phyloP scores from a whole-genome alignment of 495 filamentous ascomycete species.

The Daldinia decipiens region DNA sequence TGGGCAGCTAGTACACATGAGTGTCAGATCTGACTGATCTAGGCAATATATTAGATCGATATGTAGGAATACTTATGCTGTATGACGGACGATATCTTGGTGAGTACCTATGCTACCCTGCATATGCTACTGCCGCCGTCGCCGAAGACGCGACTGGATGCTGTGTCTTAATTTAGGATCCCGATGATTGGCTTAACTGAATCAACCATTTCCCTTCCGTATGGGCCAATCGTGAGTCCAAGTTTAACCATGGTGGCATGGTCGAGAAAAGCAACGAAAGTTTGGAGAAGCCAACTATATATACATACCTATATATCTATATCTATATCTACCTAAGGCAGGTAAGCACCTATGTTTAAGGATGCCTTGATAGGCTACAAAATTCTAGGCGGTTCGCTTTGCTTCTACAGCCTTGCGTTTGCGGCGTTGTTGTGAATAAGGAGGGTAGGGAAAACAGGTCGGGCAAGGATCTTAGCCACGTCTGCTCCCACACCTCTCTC shows the following conservation, averaged over 20 bases:
- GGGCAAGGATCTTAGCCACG: constrained; percentile 28
- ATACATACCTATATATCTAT: not conserved
- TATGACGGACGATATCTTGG: constrained; percentile 30
- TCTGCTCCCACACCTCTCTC: constrained; percentile 31
- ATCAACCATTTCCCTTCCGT: constrained; percentile 13
- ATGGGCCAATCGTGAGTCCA: not conserved
- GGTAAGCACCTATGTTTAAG: not conserved
- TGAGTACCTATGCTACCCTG: constrained; percentile 10
- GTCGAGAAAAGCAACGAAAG: not conserved
- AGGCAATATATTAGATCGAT: constrained; percentile 22
- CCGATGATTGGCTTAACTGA: constrained; percentile 26
- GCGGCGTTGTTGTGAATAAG: constrained; percentile 15
- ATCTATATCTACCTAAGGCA: too few relatives aligned
- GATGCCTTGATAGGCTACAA: not conserved
- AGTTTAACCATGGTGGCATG: not conserved
- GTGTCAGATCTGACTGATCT: constrained; percentile 32
- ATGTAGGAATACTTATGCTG: constrained; percentile 26
- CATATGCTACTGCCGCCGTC: constrained; percentile 14
- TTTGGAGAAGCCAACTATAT: too few relatives aligned
- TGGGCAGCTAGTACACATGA: constrained; percentile 20
- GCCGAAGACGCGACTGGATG: constrained; percentile 7
- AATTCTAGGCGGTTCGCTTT: not conserved
- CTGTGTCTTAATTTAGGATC: constrained; percentile 26
- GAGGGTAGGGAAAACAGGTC: constrained; percentile 6
- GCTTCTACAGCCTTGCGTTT: constrained; percentile 26